phyloP scores from a whole-genome alignment of 1,284 basidiomycete genomes.

The Apiotrichum mycotoxinovorans region DNA sequence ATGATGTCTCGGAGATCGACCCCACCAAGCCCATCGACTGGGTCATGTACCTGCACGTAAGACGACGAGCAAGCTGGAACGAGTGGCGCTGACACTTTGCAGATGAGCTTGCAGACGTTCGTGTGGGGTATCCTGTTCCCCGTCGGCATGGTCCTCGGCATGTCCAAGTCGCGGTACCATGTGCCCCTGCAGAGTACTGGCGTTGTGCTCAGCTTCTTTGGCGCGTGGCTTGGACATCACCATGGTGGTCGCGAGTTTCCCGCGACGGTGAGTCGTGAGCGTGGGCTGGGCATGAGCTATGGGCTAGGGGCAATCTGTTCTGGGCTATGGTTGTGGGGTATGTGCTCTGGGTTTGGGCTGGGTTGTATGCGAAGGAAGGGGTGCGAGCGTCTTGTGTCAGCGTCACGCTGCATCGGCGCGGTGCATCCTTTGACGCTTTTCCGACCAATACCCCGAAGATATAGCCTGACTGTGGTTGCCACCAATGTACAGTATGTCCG shows the following conservation, averaged over 20 bases:
- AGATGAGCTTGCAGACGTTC: constrained; percentile 65
- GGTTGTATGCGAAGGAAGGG: no score
- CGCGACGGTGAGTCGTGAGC: constrained; percentile 52
- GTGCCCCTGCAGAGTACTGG: constrained; percentile 74
- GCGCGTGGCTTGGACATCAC: constrained; percentile 73
- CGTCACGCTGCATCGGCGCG: no score
- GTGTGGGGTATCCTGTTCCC: constrained; percentile 83
- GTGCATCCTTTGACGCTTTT: no score
- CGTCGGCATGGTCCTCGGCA: constrained; percentile 78
- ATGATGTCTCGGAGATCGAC: constrained; percentile 66
- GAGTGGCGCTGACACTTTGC: no score
- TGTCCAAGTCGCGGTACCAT: constrained; percentile 72
- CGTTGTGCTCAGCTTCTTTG: constrained; percentile 65
- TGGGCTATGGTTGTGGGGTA: no score
- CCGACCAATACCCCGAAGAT: no score
- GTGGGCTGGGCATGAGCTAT: neutral
- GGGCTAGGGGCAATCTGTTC: no score
- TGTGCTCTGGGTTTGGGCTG: no score
- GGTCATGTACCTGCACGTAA: constrained; percentile 68
- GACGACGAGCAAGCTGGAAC: constrained; percentile 10
- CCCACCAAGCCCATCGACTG: constrained; percentile 66
- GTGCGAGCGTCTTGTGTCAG: no score
- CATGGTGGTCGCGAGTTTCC: constrained; percentile 73
- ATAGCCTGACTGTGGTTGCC: no score
- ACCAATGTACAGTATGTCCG: neutral